Evolutionary conservation across 768 basidiomycete species (phyloP).

Genomic region (Xerocomus brunneocitrinus): DNA sequence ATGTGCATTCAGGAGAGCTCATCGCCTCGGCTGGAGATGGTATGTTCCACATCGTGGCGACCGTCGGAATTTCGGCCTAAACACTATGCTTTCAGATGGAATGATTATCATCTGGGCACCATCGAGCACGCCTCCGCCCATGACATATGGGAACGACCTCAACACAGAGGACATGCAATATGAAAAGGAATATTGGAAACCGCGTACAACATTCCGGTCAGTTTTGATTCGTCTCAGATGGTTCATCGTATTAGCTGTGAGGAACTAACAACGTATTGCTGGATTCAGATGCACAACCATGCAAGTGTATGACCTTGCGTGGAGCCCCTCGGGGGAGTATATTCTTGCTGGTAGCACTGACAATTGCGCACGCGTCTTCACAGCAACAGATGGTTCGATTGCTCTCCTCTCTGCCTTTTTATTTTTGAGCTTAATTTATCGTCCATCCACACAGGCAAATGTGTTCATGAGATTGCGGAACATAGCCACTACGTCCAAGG

Average conservation of each 20-base stretch:
- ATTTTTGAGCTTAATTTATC: background rate
- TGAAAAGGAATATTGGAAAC: conserved; percentile 96
- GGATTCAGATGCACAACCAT: conserved; percentile 77
- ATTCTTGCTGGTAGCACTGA: conserved; percentile 97
- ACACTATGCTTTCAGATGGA: conserved; percentile 57
- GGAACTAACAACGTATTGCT: conserved; percentile 2
- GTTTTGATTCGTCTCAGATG: conserved; percentile 11
- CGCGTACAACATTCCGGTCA: conserved; percentile 78
- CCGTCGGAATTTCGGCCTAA: background rate
- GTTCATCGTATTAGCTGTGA: background rate
- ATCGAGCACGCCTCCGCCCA: conserved; percentile 63
- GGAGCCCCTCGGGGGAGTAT: conserved; percentile 94
- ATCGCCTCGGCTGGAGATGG: conserved; percentile 98
- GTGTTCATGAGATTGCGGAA: conserved; percentile 85
- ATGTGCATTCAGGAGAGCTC: conserved; percentile 57
- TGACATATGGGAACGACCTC: conserved; percentile 79
- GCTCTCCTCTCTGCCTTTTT: background rate
- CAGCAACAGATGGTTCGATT: conserved; percentile 61
- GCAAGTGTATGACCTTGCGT: conserved; percentile 97
- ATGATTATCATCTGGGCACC: conserved; percentile 97
- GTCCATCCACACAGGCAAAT: conserved; percentile 54
- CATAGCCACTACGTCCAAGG: conserved; percentile 98
- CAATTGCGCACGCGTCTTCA: conserved; percentile 85
- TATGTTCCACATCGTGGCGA: conserved; percentile 35
- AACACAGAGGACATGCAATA: conserved; percentile 73